Conservation (phyloP, 768 basidiomycete genomes). For the Boletus fagicola region DNA sequence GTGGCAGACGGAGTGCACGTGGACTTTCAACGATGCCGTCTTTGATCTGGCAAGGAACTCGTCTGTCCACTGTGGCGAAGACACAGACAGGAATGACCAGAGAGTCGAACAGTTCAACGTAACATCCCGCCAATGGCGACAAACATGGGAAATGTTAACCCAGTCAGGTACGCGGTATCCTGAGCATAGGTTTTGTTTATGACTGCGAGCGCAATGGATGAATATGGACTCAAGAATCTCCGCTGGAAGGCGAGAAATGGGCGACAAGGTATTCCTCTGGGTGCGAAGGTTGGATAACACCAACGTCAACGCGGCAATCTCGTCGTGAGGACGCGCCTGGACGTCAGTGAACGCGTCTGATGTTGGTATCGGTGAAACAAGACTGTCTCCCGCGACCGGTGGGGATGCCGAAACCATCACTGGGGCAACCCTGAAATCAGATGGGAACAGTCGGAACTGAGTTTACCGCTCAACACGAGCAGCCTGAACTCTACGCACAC, state of each 20-base stretch:
- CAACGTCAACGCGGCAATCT: slow-evolving; percentile 15
- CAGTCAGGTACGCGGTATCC: slow-evolving; percentile 15
- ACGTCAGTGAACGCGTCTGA: background rate
- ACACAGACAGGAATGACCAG: slow-evolving; percentile 40
- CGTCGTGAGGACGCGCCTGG: slow-evolving; percentile 18
- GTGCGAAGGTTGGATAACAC: slow-evolving; percentile 17
- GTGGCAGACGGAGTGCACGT: too few species aligned
- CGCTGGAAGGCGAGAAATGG: slow-evolving; percentile 20
- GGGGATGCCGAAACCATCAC: background rate
- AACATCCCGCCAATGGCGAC: slow-evolving; percentile 42
- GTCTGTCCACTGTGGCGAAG: slow-evolving; percentile 36
- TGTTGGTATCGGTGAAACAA: background rate
- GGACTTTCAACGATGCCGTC: slow-evolving; percentile 34
- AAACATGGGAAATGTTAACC: slow-evolving; percentile 26
- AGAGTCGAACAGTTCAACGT: slow-evolving; percentile 41
- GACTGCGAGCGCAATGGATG: slow-evolving; percentile 7
- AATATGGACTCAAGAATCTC: slow-evolving; percentile 26
- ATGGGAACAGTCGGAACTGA: background rate
- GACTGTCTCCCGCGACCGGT: background rate
- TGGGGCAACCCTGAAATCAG: background rate
- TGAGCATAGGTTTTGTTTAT: background rate
- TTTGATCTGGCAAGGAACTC: slow-evolving; percentile 48
- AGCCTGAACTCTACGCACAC: background rate
- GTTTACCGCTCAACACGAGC: background rate
- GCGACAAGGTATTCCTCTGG: slow-evolving; percentile 17